Evolutionary conservation across 208 protist species (phyloP).

Genomic region (Zelonia costaricensis): DNA sequence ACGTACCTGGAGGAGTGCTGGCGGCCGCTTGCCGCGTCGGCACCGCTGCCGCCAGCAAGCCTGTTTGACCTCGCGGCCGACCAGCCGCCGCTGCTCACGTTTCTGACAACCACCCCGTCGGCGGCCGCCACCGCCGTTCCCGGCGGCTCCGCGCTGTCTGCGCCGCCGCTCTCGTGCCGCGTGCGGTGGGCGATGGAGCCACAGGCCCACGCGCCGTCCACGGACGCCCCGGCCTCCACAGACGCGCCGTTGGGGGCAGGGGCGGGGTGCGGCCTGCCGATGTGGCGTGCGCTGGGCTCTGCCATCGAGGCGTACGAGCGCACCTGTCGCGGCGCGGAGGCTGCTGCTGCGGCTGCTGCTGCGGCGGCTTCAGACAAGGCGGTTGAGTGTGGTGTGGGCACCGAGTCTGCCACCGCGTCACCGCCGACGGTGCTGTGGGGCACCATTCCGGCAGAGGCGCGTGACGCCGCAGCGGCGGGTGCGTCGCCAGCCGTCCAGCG

Average conservation of each 20-base stretch:
- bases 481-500: neutral
- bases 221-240: neutral
- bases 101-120: constrained; percentile 1
- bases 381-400: neutral
- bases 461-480: neutral
- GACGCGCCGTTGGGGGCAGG: neutral
- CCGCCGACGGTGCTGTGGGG: constrained; percentile 41
- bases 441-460: constrained; percentile 14
- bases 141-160: neutral
- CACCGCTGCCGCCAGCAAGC: constrained; percentile 12
- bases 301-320: constrained; percentile 21
- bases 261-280: neutral
- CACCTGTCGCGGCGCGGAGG: neutral
- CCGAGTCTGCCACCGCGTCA: neutral
- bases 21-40: constrained; percentile 18
- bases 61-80: neutral
- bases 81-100: neutral
- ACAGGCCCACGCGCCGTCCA: neutral
- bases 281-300: constrained; percentile 8
- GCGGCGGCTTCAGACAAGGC: neutral
- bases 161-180: constrained; percentile 8
- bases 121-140: neutral
- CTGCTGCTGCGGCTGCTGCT: neutral
- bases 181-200: constrained; percentile 25
- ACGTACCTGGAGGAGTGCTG: constrained; percentile 21